Percentiles rank a stretch among this genome's conserved stretches.
Conservation (phyloP, 176 grass and related monocot species). For the Bothriochloa decipiens region DNA sequence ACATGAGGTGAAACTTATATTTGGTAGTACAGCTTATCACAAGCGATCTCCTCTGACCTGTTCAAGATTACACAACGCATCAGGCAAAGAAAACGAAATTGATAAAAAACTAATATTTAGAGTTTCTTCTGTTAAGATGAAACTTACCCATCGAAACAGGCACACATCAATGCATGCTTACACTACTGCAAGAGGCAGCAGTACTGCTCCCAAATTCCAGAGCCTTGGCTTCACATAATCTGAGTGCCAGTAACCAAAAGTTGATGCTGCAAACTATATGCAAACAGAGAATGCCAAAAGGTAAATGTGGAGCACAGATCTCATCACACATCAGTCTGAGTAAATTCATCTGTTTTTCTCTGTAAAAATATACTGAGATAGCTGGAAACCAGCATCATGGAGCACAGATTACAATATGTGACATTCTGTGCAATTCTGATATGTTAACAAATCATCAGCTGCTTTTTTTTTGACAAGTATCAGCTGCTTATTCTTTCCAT, state of each 20-base stretch:
- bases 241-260: neutral
- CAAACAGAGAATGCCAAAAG: conserved; percentile 13
- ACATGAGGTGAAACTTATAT: neutral
- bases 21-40: neutral
- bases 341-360: conserved; percentile 17
- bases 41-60: neutral
- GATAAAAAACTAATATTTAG: neutral
- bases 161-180: neutral
- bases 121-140: neutral
- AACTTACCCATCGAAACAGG: neutral
- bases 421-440: neutral
- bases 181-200: neutral
- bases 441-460: conserved; percentile 42
- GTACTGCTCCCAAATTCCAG: neutral
- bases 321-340: neutral
- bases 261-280: neutral
- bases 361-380: conserved; percentile 13
- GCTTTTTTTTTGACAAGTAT: too few species aligned
- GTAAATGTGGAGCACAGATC: neutral
- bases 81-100: neutral
- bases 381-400: conserved; percentile 19
- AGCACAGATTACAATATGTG: neutral
- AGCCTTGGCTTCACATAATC: neutral
- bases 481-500: conserved; percentile 59
- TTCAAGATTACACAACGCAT: neutral